Evolutionary conservation across 2,329 filamentous ascomycete genomes (phyloP).

Genomic region (Calonectria henricotiae): DNA sequence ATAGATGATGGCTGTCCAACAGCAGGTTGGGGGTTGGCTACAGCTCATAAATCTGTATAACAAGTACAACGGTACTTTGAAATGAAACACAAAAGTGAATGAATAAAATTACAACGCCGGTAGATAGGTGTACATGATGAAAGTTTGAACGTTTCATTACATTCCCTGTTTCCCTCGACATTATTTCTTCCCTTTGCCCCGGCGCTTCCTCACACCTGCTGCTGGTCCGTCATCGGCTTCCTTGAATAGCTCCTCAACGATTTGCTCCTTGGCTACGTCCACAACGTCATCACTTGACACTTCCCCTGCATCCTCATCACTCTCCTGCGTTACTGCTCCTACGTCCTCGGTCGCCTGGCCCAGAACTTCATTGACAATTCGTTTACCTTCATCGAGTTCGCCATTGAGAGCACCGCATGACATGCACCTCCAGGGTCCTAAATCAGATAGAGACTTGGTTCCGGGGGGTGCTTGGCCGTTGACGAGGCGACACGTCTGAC

Average conservation of each 20-base stretch:
- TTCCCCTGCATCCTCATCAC: constrained; percentile 24
- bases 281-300: constrained; percentile 36
- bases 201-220: constrained; percentile 50
- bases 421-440: constrained; percentile 92
- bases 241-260: constrained; percentile 38
- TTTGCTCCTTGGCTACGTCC: constrained; percentile 40
- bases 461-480: constrained; percentile 97
- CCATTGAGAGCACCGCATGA: constrained; percentile 89
- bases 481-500: constrained; percentile 85
- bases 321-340: constrained; percentile 37
- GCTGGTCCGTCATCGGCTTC: constrained; percentile 44
- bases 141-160: constrained; percentile 16
- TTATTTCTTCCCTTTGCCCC: constrained; percentile 51
- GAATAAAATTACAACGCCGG: constrained; percentile 20
- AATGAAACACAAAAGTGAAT: neutral
- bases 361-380: constrained; percentile 79
- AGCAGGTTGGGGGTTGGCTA: neutral
- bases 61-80: neutral
- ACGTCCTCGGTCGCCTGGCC: constrained; percentile 46
- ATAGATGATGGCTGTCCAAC: neutral
- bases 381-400: constrained; percentile 81
- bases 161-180: neutral
- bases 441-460: constrained; percentile 80
- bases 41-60: neutral
- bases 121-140: constrained; percentile 9